Evolutionary conservation across 371 early-diverging fungal species (phyloP).

Genomic region (Haplosporangium sp.): DNA sequence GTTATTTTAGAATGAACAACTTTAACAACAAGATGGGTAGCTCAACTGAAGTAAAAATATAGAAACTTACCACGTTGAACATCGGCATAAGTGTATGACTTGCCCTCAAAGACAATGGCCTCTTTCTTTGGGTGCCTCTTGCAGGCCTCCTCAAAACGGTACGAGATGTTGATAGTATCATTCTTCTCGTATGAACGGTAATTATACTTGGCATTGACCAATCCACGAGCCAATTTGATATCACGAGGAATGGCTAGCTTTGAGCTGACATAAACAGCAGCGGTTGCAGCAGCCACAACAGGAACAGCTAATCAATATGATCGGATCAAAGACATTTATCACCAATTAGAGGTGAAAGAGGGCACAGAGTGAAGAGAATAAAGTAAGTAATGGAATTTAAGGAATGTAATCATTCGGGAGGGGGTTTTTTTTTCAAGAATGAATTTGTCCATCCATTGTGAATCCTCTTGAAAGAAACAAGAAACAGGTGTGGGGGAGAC

Average conservation of each 20-base stretch:
- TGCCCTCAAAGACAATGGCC: constrained; percentile 54
- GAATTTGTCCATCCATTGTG: too few relatives aligned
- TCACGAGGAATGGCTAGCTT: constrained; percentile 51
- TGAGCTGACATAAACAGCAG: constrained; percentile 48
- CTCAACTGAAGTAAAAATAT: neutral
- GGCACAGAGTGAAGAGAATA: neutral
- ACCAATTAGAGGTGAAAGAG: neutral
- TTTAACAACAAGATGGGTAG: too few relatives aligned
- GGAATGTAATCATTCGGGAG: neutral
- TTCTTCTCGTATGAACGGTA: constrained; percentile 50
- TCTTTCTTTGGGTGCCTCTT: constrained; percentile 44
- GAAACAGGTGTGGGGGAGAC: neutral
- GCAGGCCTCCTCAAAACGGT: constrained; percentile 52
- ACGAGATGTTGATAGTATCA: constrained; percentile 51
- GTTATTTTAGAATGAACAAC: too few relatives aligned
- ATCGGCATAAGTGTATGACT: constrained; percentile 48
- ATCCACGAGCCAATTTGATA: constrained; percentile 47
- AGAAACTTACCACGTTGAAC: constrained; percentile 43
- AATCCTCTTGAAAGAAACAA: too few relatives aligned
- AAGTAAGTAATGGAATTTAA: neutral
- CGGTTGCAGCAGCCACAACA: constrained; percentile 48
- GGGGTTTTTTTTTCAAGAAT: too few relatives aligned
- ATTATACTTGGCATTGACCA: constrained; percentile 33
- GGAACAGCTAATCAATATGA: constrained; percentile 20
- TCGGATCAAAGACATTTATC: neutral